These are phyloP conservation scores for Zygotorulaspora florentina DNA, from an alignment of 805 yeast species.

Conservation along the genomic window DNA sequence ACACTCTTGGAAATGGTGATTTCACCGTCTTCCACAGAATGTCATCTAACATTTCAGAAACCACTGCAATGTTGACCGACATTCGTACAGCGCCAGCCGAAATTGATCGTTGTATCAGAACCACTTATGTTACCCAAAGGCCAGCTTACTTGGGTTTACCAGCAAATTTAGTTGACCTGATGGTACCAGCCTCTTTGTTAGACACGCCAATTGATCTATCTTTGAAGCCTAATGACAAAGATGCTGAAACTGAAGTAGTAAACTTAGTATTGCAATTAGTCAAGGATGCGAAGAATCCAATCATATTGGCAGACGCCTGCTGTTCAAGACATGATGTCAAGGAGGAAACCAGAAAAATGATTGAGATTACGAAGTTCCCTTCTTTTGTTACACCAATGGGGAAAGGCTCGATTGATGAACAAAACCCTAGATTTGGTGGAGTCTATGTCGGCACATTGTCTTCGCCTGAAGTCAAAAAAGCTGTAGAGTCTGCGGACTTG, in stretches of 20 bases:
- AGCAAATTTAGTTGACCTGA: constrained; percentile 68
- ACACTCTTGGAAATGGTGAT: constrained; percentile 80
- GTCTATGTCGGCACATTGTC: constrained; percentile 80
- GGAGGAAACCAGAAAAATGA: constrained; percentile 56
- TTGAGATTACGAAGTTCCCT: constrained; percentile 69
- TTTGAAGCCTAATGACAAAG: constrained; percentile 53
- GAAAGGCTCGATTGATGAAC: constrained; percentile 73
- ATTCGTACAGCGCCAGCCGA: constrained; percentile 60
- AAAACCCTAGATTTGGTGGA: constrained; percentile 72
- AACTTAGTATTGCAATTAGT: constrained; percentile 50
- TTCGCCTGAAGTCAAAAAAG: constrained; percentile 62
- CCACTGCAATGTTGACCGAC: constrained; percentile 62
- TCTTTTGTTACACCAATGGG: constrained; percentile 89
- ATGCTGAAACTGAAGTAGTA: constrained; percentile 61
- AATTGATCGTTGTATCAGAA: constrained; percentile 70
- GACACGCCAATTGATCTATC: constrained; percentile 62
- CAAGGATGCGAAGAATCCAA: constrained; percentile 58
- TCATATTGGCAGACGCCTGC: constrained; percentile 83
- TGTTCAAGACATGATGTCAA: constrained; percentile 71
- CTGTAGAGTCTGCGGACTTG: constrained; percentile 71
- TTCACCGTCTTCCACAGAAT: constrained; percentile 74
- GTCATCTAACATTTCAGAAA: constrained; percentile 67
- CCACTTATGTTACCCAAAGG: constrained; percentile 66
- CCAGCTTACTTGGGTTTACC: constrained; percentile 83
- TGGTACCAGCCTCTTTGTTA: constrained; percentile 53